Conservation (phyloP, 2,329 filamentous ascomycete species). For the Colletotrichum camelliae region DNA sequence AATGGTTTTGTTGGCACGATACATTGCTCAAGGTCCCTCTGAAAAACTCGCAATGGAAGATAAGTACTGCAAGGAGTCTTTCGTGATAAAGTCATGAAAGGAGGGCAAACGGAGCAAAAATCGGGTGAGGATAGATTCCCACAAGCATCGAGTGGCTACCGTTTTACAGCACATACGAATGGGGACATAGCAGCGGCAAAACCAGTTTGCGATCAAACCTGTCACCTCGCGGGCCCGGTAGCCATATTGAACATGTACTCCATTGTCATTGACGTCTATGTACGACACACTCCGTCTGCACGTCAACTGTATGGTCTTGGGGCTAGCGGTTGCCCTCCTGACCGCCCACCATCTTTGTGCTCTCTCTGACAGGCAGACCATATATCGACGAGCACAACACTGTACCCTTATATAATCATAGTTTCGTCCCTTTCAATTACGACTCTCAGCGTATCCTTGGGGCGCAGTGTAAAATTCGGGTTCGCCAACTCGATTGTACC, state of each 20-base stretch:
- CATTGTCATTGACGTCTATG: not conserved
- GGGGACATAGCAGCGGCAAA: not conserved
- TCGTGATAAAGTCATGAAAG: not conserved
- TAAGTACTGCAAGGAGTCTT: not conserved
- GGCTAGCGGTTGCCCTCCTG: not conserved
- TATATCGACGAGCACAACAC: not conserved
- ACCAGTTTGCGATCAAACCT: not conserved
- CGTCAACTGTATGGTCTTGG: not conserved
- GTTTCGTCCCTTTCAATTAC: not conserved
- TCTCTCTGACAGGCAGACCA: not conserved
- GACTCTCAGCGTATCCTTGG: slow-evolving; percentile 12
- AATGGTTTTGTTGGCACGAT: not conserved
- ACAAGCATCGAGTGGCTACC: not conserved
- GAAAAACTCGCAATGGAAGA: not conserved
- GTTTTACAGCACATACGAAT: not conserved
- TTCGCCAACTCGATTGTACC: slow-evolving; percentile 12
- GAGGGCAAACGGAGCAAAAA: rapidly evolving
- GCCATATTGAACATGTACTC: not conserved
- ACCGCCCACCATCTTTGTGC: not conserved
- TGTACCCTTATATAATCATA: not conserved
- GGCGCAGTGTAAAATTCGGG: slow-evolving; percentile 21
- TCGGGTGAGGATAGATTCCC: not conserved
- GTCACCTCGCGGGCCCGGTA: not conserved
- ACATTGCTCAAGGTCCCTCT: not conserved
- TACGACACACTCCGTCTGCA: not conserved